phyloP scores from a whole-genome alignment of 768 basidiomycete genomes.

The Phallus indusiatus region DNA sequence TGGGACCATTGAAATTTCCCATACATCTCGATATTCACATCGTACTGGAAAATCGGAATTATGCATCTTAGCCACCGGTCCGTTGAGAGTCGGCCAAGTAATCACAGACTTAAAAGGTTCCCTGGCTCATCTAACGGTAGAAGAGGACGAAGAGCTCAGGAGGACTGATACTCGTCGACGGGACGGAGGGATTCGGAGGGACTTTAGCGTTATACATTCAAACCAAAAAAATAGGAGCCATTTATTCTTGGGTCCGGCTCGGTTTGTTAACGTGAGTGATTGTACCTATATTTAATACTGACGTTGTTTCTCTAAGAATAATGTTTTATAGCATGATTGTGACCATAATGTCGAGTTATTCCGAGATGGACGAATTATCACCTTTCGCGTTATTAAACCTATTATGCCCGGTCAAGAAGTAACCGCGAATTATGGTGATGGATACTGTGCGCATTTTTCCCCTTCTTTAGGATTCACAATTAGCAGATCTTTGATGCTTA shows the following conservation, averaged over 20 bases:
- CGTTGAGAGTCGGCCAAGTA: slow-evolving; percentile 56
- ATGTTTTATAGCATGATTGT: slow-evolving; percentile 65
- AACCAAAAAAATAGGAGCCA: slow-evolving; percentile 90
- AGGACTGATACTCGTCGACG: slow-evolving; percentile 60
- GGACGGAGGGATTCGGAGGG: slow-evolving; percentile 59
- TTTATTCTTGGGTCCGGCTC: slow-evolving; percentile 82
- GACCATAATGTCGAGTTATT: slow-evolving; percentile 84
- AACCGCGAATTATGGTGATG: slow-evolving; percentile 84
- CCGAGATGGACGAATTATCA: slow-evolving; percentile 83
- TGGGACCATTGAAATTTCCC: slow-evolving; percentile 80
- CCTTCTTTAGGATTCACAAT: slow-evolving; percentile 6
- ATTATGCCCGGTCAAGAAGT: slow-evolving; percentile 80
- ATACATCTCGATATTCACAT: slow-evolving; percentile 81
- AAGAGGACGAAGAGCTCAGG: slow-evolving; percentile 81
- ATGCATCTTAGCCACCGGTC: slow-evolving; percentile 76
- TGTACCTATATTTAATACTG: not conserved
- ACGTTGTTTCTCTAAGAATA: slow-evolving; percentile 13
- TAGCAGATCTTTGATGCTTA: not conserved
- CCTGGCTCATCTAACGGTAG: slow-evolving; percentile 79
- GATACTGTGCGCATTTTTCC: slow-evolving; percentile 56
- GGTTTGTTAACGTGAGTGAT: slow-evolving; percentile 78
- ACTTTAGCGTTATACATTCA: slow-evolving; percentile 88
- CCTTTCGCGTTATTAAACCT: slow-evolving; percentile 72
- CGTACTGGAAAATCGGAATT: slow-evolving; percentile 83
- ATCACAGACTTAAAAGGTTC: slow-evolving; percentile 85